Percentiles rank a stretch among this genome's conserved stretches.
phyloP scores from a whole-genome alignment of 2,329 filamentous ascomycete genomes.

The Fusarium falciforme region DNA sequence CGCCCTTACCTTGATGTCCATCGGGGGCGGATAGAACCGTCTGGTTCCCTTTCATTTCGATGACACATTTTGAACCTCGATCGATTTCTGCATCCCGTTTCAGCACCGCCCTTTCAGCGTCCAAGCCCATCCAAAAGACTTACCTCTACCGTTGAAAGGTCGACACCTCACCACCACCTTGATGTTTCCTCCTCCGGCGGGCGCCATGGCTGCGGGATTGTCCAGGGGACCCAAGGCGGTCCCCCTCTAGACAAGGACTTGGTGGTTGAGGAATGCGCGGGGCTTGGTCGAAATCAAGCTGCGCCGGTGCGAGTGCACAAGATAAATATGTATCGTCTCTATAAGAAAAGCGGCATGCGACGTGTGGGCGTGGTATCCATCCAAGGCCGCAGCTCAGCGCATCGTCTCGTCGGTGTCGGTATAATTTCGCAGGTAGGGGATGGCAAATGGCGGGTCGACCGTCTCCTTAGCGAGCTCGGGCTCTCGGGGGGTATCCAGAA shows the following conservation, averaged over 20 bases:
- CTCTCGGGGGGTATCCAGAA: constrained; percentile 36
- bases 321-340: constrained; percentile 24
- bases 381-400: constrained; percentile 37
- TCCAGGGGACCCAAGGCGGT: constrained; percentile 52
- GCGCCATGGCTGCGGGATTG: constrained; percentile 50
- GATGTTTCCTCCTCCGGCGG: constrained; percentile 90
- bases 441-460: constrained; percentile 21
- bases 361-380: constrained; percentile 34
- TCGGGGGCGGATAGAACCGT: constrained; percentile 84
- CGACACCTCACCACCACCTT: constrained; percentile 98
- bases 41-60: constrained; percentile 94
- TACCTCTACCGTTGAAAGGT: constrained; percentile 96
- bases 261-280: constrained; percentile 43
- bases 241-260: constrained; percentile 45
- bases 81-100: constrained; percentile 76
- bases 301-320: constrained; percentile 8
- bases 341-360: constrained; percentile 26
- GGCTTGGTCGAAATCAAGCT: constrained; percentile 27
- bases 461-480: constrained; percentile 31
- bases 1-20: constrained; percentile 70
- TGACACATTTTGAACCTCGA: constrained; percentile 93
- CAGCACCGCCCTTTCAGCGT: constrained; percentile 22
- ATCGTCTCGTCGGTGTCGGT: constrained; percentile 34
- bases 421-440: constrained; percentile 23
- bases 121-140: constrained; percentile 36